Base-by-base conservation (phyloP, 805 yeast species). In the Nematodospora valgi region DNA sequence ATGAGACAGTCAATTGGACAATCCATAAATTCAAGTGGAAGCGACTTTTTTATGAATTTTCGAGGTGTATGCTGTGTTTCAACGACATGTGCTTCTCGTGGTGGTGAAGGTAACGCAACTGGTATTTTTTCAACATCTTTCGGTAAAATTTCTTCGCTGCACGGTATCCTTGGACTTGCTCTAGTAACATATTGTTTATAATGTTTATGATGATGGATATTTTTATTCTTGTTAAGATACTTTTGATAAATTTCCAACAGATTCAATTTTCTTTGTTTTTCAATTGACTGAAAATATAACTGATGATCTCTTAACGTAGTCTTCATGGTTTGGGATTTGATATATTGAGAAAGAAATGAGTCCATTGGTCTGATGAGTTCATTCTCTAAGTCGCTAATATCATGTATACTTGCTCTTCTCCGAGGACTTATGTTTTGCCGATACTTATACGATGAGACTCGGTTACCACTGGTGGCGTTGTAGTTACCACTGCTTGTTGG, bases 1-100 rank as follows among this genome's bases (percentile, higher is more conserved):
- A 89, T 77, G 27, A 91, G 59, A 47, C 85, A 93, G 13, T 79
- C 77, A 37, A 80, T 66, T 9, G 85, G 72, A 49, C 95, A 84
- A 27, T 76, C 68, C 44, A 76, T 73, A 58, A 81, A 88, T 36
- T 70, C 61, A 10, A 42, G 35, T 2, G 84, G 83, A 9, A 79
- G 16, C 5, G 6, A 7, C 16, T 19, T 30, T 19, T 7, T 16
- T 29, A n/a, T 20, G 7, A 16, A 23, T 10, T 27, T 22, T 13
- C 12, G 19, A 24, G 8, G 11, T n/a, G 27, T 23, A 24, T 26
- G 20, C 16, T 18, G 24, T 13, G n/a, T n/a, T n/a, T n/a, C n/a
- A n/a, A n/a, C n/a, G n/a, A n/a, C n/a, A n/a, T n/a, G n/a, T n/a
- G n/a, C n/a, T n/a, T n/a, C n/a, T n/a, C n/a, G n/a, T n/a, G n/a